Conservation (phyloP, 1,284 basidiomycete genomes). For the Schizopora paradoxa region DNA sequence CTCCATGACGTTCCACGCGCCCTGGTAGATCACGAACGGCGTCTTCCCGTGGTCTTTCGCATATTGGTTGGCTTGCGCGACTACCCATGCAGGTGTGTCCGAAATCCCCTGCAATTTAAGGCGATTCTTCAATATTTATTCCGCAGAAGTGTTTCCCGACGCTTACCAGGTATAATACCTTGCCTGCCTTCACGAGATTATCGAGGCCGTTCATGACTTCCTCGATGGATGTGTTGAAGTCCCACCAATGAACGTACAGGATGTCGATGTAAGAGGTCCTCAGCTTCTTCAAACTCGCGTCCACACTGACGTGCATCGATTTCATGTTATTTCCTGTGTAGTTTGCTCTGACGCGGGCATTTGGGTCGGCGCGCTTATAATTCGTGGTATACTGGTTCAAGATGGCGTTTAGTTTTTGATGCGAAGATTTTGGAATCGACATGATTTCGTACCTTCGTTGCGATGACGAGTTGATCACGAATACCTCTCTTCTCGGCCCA, state of each 20-base stretch:
- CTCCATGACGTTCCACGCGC: slow-evolving; percentile 44
- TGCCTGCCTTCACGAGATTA: slow-evolving; percentile 34
- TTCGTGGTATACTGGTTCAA: slow-evolving; percentile 31
- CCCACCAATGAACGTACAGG: slow-evolving; percentile 35
- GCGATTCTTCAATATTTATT: not conserved
- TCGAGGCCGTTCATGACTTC: slow-evolving; percentile 44
- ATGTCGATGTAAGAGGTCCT: slow-evolving; percentile 35
- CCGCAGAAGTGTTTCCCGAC: not conserved
- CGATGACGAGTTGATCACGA: slow-evolving; percentile 42
- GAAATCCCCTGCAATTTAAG: slow-evolving; percentile 28
- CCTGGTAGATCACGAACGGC: slow-evolving; percentile 49
- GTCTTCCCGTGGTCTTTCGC: slow-evolving; percentile 41
- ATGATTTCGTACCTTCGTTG: slow-evolving; percentile 35
- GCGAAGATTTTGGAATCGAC: slow-evolving; percentile 1
- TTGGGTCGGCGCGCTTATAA: slow-evolving; percentile 21
- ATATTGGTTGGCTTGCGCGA: slow-evolving; percentile 38
- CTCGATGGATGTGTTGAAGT: slow-evolving; percentile 35
- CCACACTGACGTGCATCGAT: slow-evolving; percentile 29
- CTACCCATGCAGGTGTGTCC: slow-evolving; percentile 41
- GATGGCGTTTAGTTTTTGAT: slow-evolving; percentile 14
- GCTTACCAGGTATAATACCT: slow-evolving; percentile 39
- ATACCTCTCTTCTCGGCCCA: slow-evolving; percentile 39
- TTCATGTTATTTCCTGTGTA: slow-evolving; percentile 33
- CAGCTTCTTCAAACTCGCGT: slow-evolving; percentile 35
- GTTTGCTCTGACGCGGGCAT: slow-evolving; percentile 24